Evolutionary conservation across 2,329 filamentous ascomycete genomes (phyloP).

Genomic region (Colletotrichum siamense): DNA sequence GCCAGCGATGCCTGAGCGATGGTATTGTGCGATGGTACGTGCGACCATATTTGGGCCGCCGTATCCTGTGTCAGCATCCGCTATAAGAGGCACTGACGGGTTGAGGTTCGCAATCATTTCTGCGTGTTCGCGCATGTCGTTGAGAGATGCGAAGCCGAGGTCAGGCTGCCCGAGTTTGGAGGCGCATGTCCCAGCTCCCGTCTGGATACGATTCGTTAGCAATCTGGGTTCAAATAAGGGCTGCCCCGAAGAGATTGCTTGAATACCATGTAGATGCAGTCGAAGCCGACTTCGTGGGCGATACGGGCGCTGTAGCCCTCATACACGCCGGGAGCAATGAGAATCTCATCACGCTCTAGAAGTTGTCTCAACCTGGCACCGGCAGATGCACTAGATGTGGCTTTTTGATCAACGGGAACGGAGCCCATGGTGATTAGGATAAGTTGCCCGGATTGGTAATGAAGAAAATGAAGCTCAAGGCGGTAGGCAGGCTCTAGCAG

Average conservation of each 20-base stretch:
- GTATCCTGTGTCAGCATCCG: background rate
- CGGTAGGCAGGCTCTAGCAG: background rate
- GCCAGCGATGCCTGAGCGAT: background rate
- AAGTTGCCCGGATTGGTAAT: accelerated
- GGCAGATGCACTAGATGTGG: background rate
- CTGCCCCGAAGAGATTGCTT: background rate
- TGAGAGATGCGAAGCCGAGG: background rate
- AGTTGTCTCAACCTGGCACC: background rate
- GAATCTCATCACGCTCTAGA: background rate
- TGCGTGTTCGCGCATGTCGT: background rate
- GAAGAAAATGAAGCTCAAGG: accelerated
- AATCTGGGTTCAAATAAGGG: background rate
- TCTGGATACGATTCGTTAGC: background rate
- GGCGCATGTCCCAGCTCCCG: background rate
- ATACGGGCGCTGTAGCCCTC: background rate
- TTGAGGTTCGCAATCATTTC: background rate
- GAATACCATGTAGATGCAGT: background rate
- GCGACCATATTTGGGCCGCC: background rate
- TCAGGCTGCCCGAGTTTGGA: background rate
- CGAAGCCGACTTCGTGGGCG: background rate
- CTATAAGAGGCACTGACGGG: background rate
- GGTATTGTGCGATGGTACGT: background rate
- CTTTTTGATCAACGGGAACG: accelerated
- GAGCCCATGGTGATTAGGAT: background rate
- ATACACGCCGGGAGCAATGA: background rate